These are phyloP conservation scores for Fusarium veterinarium DNA, from an alignment of 2,329 filamentous ascomycete genomes.

Conservation along the genomic window DNA sequence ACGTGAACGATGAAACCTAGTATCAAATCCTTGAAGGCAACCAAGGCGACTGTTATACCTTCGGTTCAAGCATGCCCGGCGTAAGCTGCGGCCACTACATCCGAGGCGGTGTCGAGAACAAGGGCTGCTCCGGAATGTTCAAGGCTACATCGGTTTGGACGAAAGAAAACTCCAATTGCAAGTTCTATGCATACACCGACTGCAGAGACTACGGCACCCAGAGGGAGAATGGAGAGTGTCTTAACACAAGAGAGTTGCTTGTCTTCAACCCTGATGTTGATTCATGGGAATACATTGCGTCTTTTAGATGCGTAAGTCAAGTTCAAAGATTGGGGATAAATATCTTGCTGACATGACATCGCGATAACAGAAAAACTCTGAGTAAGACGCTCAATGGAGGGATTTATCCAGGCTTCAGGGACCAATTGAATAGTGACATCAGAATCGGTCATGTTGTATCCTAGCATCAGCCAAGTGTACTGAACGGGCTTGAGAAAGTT, in stretches of 20 bases:
- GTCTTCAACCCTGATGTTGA: neutral
- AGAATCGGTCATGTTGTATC: too few species aligned
- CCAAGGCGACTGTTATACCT: neutral
- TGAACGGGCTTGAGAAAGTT: too few species aligned
- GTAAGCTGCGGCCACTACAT: neutral
- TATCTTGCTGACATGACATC: fast-evolving
- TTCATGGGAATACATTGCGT: neutral
- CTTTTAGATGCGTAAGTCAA: neutral
- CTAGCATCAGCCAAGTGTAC: too few species aligned
- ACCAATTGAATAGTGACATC: too few species aligned
- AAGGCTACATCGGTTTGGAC: neutral
- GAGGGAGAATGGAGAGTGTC: neutral
- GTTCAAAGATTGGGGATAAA: neutral
- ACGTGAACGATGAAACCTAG: neutral
- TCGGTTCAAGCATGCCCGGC: neutral
- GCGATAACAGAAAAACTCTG: neutral
- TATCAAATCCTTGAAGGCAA: neutral
- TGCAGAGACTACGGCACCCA: neutral
- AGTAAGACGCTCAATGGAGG: neutral
- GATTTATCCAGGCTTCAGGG: too few species aligned
- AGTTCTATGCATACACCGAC: neutral
- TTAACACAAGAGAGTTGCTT: neutral
- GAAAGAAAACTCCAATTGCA: neutral
- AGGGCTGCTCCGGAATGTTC: neutral
- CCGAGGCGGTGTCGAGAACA: neutral